Base-by-base conservation (phyloP, 495 filamentous ascomycete genomes). In the Cryomyces minteri region DNA sequence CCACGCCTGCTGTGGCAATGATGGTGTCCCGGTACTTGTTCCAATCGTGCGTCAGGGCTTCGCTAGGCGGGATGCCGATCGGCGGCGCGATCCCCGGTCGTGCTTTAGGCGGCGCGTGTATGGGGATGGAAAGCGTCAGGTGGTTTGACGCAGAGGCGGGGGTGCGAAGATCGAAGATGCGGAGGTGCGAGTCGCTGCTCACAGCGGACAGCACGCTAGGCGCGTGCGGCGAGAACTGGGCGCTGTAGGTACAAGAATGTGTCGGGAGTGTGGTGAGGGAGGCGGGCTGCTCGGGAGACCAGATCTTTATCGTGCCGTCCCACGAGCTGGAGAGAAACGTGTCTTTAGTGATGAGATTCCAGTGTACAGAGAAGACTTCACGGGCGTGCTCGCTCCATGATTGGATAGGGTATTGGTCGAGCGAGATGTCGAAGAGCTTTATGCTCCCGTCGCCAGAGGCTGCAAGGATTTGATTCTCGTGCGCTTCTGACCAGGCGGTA, bases 1-100 rank as follows among this genome's bases (percentile, higher is more conserved):
- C 92, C n/a, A 96, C 90, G 41, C 90, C 90, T 0, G 72, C 90
- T 0, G 83, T 80, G 0, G 92, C 92, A 38, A 98, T 59, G 14
- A 94, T 67, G 0, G 74, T 78, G 31, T 82, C 73, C 2, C 81
- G 77, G 59, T 98, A 98, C 59, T 98, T 98, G 61, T 98, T 98
- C 92, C 92, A 96, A 62, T 98, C 90, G 59, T 95, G 90, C 3
- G 88, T 95, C 11, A 98, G 72, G 31, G 80, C 72, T 65, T 98
- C 90, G 12, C 71, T 67, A 0, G 80, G 80, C n/a, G 71, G 62
- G 43, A 67, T 41, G 61, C 48, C 64, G 31, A 64, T 63, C 7
- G 65, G 56, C 3, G 66, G 57, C 0, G 67, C 62, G 38, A 53
- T 46, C 6, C 62, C 62, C 33, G 59, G 58, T 12, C 50, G 37